Evolutionary conservation across 2,329 filamentous ascomycete genomes (phyloP), one percentile per base, ranked within the genome.

Genomic region (Pseudofabraea citricarpa): DNA sequence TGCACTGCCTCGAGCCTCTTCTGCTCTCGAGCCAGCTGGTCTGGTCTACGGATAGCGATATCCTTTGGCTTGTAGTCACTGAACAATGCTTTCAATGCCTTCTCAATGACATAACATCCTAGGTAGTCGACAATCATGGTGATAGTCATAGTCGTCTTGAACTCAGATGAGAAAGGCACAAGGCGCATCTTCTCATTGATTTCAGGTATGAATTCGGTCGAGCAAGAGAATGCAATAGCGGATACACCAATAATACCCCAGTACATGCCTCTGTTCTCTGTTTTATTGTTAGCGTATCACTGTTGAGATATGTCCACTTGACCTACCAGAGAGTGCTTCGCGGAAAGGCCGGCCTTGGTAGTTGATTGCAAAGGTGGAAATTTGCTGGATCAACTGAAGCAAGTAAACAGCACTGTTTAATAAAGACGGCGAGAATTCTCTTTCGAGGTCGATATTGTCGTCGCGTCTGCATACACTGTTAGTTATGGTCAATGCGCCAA

Each of bases 281-380:
- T 26, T 16, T 12, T 13, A 6, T 29, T 29, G 36, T 54, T 44
- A 51, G 49, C 32, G 27, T 27, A 39, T 20, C 13, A 16, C 15
- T 24, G 12, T 19, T 4, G 6, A 6, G 33, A 23, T 31, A 12
- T 27, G 10, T 24, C 4, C 19, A 19, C 29, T 19, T 13, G 15
- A 36, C 49, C 43, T 33, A 51, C 48, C 93, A 5, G 86, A 84
- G 53, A 98, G 89, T 18, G 86, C 87, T 69, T 98, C 93, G 47
- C 93, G 87, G 85, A 98, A 98, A 10, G 93, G 93, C 8, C 93
- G 86, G 46, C 93, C 93, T 68, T 98, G 93, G 73, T 98, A 98
- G 74, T 98, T 98, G 74, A 98, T 95, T 48, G 93, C 90, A 59
- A 98, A 98, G 3, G 93, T 98, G 19, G 90, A 96, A 61, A 98